Conservation (phyloP, 371 early-diverging fungal genomes). For the Rhizopus arrhizus region DNA sequence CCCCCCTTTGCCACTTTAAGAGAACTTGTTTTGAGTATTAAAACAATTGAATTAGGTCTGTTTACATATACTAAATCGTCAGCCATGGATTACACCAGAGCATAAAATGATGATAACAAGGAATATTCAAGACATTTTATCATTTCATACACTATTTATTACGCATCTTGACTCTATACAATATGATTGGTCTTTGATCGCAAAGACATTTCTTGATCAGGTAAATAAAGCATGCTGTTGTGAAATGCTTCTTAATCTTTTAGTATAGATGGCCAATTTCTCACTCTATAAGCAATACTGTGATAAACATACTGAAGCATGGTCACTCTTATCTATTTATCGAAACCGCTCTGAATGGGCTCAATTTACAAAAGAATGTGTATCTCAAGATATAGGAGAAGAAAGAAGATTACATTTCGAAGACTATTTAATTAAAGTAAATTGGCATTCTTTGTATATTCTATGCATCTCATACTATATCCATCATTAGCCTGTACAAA, state of each 20-base stretch:
- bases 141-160: conserved; percentile 41
- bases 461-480: neutral
- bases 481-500: conserved; percentile 45
- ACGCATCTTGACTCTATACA: neutral
- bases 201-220: conserved; percentile 46
- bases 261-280: conserved; percentile 34
- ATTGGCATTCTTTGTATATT: neutral
- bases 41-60: conserved; percentile 27
- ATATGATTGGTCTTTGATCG: conserved; percentile 26
- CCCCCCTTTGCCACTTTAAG: no score
- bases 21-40: neutral
- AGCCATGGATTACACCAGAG: conserved; percentile 42
- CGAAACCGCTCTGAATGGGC: conserved; percentile 48
- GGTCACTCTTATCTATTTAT: conserved; percentile 39
- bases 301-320: conserved; percentile 45
- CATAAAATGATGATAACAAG: conserved; percentile 39
- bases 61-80: conserved; percentile 31
- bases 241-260: no score
- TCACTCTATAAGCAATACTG: conserved; percentile 47
- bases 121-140: conserved; percentile 41
- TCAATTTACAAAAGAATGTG: conserved; percentile 38
- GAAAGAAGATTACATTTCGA: conserved; percentile 43
- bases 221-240: conserved; percentile 19
- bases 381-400: conserved; percentile 9
- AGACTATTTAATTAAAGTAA: conserved; percentile 54